Conservation (phyloP, 495 filamentous ascomycete genomes). For the Daldinia childiae region DNA sequence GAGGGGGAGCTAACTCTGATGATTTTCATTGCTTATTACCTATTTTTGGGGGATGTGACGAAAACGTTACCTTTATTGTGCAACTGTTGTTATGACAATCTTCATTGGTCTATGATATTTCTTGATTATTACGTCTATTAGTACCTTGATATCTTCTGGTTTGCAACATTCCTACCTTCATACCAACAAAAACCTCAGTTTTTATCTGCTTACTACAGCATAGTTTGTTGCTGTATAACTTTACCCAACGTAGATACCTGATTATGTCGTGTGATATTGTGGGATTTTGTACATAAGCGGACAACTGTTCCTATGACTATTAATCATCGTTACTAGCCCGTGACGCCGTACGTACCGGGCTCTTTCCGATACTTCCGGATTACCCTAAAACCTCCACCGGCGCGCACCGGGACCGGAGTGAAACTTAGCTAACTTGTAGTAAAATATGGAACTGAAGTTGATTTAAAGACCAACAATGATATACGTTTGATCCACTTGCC, state of each 20-base stretch:
- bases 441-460: constrained; percentile 6
- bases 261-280: background rate
- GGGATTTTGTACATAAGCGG: background rate
- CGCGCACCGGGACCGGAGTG: background rate
- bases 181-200: background rate
- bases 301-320: background rate
- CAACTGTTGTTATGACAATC: background rate
- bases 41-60: background rate
- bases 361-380: constrained; percentile 34
- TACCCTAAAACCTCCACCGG: constrained; percentile 14
- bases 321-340: background rate
- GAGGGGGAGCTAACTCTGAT: background rate
- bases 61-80: background rate
- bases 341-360: constrained; percentile 16
- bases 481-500: background rate
- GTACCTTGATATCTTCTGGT: background rate
- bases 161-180: background rate
- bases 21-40: background rate
- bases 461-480: background rate
- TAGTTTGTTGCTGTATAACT: background rate
- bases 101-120: background rate
- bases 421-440: background rate
- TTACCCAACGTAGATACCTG: background rate
- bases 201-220: background rate
- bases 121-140: background rate